phyloP scores from a whole-genome alignment of 2,329 filamentous ascomycete genomes.

The Phialophora chinensis region DNA sequence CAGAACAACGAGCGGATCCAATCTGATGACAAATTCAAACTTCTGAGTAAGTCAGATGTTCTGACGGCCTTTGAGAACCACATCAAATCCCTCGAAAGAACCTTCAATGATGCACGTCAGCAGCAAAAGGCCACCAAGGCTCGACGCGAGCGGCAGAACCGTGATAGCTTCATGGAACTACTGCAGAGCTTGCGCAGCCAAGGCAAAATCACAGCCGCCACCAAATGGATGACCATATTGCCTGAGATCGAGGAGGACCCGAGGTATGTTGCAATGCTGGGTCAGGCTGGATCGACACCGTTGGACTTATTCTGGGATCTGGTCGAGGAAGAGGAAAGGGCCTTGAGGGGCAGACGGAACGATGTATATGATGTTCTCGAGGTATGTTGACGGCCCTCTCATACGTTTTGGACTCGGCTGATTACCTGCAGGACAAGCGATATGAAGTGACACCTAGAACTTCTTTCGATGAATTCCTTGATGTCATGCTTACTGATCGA shows the following conservation, averaged over 20 bases:
- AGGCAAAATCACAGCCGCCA: conserved; percentile 85
- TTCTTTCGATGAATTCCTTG: conserved; percentile 84
- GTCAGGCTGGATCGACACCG: conserved; percentile 81
- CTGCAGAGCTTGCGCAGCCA: conserved; percentile 74
- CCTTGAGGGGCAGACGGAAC: conserved; percentile 79
- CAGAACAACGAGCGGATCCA: conserved; percentile 78
- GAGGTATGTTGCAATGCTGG: conserved; percentile 82
- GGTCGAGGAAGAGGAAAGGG: conserved; percentile 89
- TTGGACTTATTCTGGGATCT: conserved; percentile 96
- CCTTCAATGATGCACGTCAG: conserved; percentile 89
- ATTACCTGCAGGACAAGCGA: conserved; percentile 72
- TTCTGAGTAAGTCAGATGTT: conserved; percentile 85
- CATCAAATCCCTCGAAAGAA: conserved; percentile 88
- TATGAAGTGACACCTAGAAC: conserved; percentile 89
- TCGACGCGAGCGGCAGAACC: conserved; percentile 81
- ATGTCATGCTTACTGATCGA: conserved; percentile 81
- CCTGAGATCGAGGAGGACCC: conserved; percentile 77
- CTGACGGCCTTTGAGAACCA: conserved; percentile 93
- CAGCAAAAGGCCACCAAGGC: conserved; percentile 81
- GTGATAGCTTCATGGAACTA: conserved; percentile 78
- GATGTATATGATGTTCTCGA: conserved; percentile 87
- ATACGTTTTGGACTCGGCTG: conserved; percentile 42
- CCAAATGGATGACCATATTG: conserved; percentile 85
- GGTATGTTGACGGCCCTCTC: conserved; percentile 60
- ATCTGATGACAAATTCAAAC: conserved; percentile 81